A percentile compares a stretch with the other conserved stretches of the same genome.
Evolutionary conservation across 2,329 filamentous ascomycete species (phyloP).

Genomic region (Exophiala phaeomuriformis): DNA sequence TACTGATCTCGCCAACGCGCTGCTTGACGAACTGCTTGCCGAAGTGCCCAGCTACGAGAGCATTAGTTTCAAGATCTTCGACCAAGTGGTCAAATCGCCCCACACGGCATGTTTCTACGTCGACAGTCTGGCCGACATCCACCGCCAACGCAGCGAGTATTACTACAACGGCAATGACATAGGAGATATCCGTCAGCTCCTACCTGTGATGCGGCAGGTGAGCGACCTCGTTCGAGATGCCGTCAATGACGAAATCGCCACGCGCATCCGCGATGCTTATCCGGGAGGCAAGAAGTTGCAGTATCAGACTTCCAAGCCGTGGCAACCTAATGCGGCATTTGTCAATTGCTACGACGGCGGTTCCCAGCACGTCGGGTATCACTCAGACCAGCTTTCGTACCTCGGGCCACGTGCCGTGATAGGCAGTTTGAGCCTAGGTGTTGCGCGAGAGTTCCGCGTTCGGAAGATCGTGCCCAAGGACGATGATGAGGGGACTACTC

Average conservation of each 20-base stretch:
- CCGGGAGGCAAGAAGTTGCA: conserved; percentile 64
- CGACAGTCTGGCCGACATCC: conserved; percentile 61
- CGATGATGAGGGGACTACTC: conserved; percentile 28
- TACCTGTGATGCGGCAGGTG: conserved; percentile 64
- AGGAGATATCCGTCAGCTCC: conserved; percentile 68
- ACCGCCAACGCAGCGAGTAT: conserved; percentile 68
- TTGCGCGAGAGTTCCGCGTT: conserved; percentile 87
- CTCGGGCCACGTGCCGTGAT: conserved; percentile 83
- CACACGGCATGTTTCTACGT: conserved; percentile 83
- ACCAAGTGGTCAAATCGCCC: conserved; percentile 74
- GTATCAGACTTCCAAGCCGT: conserved; percentile 60
- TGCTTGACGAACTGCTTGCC: conserved; percentile 67
- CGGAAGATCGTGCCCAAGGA: conserved; percentile 63
- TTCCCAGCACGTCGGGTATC: conserved; percentile 78
- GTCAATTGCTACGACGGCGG: conserved; percentile 89
- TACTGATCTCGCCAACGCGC: conserved; percentile 58
- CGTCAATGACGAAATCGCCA: conserved; percentile 70
- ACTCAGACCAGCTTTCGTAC: conserved; percentile 88
- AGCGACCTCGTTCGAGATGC: conserved; percentile 62
- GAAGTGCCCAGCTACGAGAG: conserved; percentile 66
- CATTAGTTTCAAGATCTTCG: conserved; percentile 76
- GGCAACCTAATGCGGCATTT: conserved; percentile 83
- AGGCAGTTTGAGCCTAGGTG: conserved; percentile 81
- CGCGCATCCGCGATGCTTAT: conserved; percentile 62
- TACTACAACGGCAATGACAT: conserved; percentile 74